phyloP scores from a whole-genome alignment of 148 eudicot genomes.

The Diospyros kaki region DNA sequence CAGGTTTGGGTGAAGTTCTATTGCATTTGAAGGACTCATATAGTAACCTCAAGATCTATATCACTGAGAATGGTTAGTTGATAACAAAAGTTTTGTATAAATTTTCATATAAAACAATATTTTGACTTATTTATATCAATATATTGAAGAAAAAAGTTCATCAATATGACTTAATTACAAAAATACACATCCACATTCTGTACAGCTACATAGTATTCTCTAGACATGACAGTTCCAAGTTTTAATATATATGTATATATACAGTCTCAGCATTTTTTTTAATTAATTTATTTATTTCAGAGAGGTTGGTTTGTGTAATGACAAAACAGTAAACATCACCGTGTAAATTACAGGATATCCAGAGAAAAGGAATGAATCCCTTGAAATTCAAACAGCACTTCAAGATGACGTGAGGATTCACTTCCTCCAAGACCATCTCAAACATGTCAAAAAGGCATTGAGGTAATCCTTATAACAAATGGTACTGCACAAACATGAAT shows the following conservation, averaged over 20 bases:
- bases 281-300: too few species aligned
- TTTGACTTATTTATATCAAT: background rate
- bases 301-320: background rate
- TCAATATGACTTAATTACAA: too few species aligned
- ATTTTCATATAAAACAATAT: background rate
- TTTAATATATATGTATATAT: background rate
- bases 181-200: too few species aligned
- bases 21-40: background rate
- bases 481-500: background rate
- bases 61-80: conserved; percentile 4
- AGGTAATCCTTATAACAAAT: background rate
- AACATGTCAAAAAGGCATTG: background rate
- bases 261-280: too few species aligned
- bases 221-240: background rate
- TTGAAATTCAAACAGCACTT: background rate
- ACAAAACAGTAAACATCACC: background rate
- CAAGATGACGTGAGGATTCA: background rate
- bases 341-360: background rate
- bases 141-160: too few species aligned
- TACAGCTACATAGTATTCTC: too few species aligned
- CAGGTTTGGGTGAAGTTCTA: background rate
- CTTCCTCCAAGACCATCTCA: conserved; percentile 7
- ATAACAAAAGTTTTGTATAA: background rate
- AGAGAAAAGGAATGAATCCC: background rate
- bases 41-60: conserved; percentile 2